These are phyloP conservation scores for Sporothrix humicola DNA, from an alignment of 2,329 filamentous ascomycete species.

Conservation along the genomic window DNA sequence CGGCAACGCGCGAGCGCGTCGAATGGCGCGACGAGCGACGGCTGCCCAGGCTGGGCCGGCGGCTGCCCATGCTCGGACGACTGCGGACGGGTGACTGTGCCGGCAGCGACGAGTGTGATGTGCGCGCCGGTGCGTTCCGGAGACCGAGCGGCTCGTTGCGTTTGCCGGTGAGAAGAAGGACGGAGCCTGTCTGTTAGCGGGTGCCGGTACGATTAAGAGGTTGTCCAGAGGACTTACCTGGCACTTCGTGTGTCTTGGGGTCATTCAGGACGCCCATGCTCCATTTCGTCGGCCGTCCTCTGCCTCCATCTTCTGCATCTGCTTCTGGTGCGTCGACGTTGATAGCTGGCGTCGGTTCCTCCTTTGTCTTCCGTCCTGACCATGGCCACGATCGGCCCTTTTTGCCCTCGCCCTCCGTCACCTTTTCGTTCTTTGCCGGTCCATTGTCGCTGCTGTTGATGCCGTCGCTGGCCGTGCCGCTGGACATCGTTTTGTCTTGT, in stretches of 20 bases:
- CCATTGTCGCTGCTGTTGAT: conserved; percentile 18
- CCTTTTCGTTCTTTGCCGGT: background rate
- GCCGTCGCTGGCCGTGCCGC: conserved; percentile 7
- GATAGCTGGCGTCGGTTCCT: background rate
- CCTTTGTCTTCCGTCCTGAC: background rate
- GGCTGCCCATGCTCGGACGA: background rate
- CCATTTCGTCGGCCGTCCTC: conserved; percentile 53
- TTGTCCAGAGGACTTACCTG: too few species aligned
- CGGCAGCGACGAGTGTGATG: conserved; percentile 63
- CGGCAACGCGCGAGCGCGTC: background rate
- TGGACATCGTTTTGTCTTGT: background rate
- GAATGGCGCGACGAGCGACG: conserved; percentile 28
- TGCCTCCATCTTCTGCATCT: background rate
- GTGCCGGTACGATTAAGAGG: too few species aligned
- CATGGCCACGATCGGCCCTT: conserved; percentile 28
- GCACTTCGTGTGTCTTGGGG: conserved; percentile 80
- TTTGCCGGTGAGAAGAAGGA: conserved; percentile 60
- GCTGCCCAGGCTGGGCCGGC: conserved; percentile 51
- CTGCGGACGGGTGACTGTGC: conserved; percentile 46
- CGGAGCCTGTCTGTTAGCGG: conserved; percentile 54
- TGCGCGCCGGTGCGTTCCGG: conserved; percentile 61
- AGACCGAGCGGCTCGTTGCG: conserved; percentile 66
- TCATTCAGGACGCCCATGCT: conserved; percentile 85
- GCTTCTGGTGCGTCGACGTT: conserved; percentile 5
- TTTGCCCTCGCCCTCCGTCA: background rate